phyloP scores from a whole-genome alignment of 2,329 filamentous ascomycete genomes.

The Phyllosticta citriasiana region DNA sequence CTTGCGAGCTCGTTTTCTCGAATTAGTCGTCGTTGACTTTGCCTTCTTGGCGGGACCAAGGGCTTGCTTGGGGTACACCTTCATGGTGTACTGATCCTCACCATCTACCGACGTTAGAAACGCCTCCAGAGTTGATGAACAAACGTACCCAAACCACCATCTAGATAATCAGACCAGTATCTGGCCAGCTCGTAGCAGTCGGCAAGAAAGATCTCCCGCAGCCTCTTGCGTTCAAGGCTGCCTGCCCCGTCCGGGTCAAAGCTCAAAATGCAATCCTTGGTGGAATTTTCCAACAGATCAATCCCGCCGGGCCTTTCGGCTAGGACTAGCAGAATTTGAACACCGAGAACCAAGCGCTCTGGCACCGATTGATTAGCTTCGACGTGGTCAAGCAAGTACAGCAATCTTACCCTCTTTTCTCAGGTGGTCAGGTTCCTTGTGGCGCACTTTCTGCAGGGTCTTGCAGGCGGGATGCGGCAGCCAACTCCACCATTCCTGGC shows the following conservation, averaged over 20 bases:
- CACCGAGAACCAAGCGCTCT: slow-evolving; percentile 10
- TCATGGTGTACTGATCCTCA: slow-evolving; percentile 3
- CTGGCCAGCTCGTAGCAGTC: slow-evolving; percentile 8
- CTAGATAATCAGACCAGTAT: slow-evolving; percentile 3
- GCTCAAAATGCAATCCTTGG: slow-evolving; percentile 7
- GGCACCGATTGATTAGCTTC: background rate
- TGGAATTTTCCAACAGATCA: slow-evolving; percentile 8
- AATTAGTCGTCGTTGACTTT: background rate
- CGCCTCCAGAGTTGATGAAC: background rate
- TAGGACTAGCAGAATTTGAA: slow-evolving; percentile 7
- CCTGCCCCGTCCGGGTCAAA: slow-evolving; percentile 9
- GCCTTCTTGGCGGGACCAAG: slow-evolving; percentile 1
- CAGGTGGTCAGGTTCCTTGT: slow-evolving; percentile 66
- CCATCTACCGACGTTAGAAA: background rate
- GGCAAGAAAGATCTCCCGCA: slow-evolving; percentile 4
- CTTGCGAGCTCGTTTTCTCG: slow-evolving; percentile 5
- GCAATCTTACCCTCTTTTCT: slow-evolving; percentile 49
- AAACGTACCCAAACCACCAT: slow-evolving; percentile 10
- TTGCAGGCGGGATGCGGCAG: slow-evolving; percentile 4
- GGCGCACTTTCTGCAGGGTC: slow-evolving; percentile 38
- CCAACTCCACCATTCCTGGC: slow-evolving; percentile 4
- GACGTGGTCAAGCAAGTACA: background rate
- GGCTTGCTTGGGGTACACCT: slow-evolving; percentile 9
- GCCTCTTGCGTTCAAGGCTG: slow-evolving; percentile 3
- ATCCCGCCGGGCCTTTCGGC: slow-evolving; percentile 4